Percentiles rank a stretch among this genome's conserved stretches.
Evolutionary conservation across 768 basidiomycete species (phyloP).

Genomic region (Naematelia encephala): DNA sequence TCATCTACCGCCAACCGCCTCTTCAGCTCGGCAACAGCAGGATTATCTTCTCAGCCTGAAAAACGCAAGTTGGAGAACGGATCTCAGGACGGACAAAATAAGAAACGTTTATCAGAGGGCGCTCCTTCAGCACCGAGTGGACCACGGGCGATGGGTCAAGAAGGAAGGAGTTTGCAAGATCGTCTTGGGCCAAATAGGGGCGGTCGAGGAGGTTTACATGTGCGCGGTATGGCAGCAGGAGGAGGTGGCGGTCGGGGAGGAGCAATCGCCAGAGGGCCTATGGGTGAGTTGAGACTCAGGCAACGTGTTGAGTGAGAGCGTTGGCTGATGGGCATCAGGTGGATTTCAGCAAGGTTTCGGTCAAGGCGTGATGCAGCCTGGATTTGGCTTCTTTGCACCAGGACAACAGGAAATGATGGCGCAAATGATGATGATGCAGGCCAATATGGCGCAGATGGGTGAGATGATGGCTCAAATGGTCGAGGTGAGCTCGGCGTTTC

Average conservation of each 20-base stretch:
- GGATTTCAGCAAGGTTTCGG: conserved; percentile 31
- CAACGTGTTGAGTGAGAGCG: background rate
- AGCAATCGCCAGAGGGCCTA: background rate
- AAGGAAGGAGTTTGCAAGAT: conserved; percentile 69
- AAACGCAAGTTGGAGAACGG: conserved; percentile 39
- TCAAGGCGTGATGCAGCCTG: conserved; percentile 27
- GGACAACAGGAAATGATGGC: conserved; percentile 66
- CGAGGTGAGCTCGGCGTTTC: conserved; percentile 30
- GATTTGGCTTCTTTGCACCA: conserved; percentile 34
- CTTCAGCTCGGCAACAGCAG: conserved; percentile 3
- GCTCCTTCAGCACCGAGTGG: conserved; percentile 60
- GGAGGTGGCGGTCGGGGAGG: background rate
- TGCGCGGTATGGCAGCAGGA: conserved; percentile 15
- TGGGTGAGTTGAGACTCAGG: conserved; percentile 14
- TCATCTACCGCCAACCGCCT: conserved; percentile 1
- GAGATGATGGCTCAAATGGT: conserved; percentile 47
- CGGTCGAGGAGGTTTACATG: conserved; percentile 16
- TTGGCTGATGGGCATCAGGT: background rate
- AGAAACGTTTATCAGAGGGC: conserved; percentile 33
- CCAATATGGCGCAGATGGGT: conserved; percentile 61
- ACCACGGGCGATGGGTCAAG: conserved; percentile 71
- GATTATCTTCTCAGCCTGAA: conserved; percentile 15
- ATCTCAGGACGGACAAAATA: conserved; percentile 26
- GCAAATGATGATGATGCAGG: conserved; percentile 88
- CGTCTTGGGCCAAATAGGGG: conserved; percentile 59